Conservation (phyloP, 2,329 filamentous ascomycete species). For the Monosporascus cannonballus region DNA sequence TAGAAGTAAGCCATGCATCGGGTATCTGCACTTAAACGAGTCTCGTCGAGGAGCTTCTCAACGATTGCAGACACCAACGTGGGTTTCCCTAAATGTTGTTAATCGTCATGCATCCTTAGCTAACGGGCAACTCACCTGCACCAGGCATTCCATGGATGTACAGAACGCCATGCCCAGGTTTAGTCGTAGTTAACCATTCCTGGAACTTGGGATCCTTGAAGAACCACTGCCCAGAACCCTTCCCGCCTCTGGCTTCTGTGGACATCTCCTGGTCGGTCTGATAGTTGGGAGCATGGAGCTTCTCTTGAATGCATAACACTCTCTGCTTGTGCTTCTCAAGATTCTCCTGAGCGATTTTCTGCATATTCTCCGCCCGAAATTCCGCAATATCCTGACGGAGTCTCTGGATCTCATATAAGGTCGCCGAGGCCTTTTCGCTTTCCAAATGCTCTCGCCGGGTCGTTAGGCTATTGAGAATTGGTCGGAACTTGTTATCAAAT, state of each 20-base stretch:
- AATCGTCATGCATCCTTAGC: not conserved
- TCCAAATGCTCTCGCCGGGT: constrained; percentile 2
- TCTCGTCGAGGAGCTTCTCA: not conserved
- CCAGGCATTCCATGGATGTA: constrained; percentile 1
- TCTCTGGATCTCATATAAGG: constrained; percentile 1
- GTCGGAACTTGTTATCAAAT: constrained; percentile 3
- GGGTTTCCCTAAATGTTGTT: not conserved
- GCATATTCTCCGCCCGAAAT: not conserved
- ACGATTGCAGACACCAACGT: not conserved
- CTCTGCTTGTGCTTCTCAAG: not conserved
- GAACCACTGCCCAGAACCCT: constrained; percentile 3
- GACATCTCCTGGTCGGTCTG: constrained; percentile 3
- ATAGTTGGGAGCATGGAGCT: constrained; percentile 3
- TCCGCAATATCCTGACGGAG: constrained; percentile 1
- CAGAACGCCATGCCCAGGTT: not conserved
- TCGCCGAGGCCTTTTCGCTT: constrained; percentile 5
- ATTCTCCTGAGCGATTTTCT: not conserved
- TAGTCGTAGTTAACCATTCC: not conserved
- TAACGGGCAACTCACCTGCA: not conserved
- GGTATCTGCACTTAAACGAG: not conserved
- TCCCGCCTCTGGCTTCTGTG: constrained; percentile 2
- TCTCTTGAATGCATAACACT: not conserved
- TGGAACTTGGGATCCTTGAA: constrained; percentile 1
- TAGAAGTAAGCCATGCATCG: constrained; percentile 6
- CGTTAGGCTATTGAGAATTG: constrained; percentile 3